Percentiles rank a stretch among this genome's conserved stretches.
Evolutionary conservation across 768 basidiomycete species (phyloP).

Genomic region (Holtermanniella nyarrowii): DNA sequence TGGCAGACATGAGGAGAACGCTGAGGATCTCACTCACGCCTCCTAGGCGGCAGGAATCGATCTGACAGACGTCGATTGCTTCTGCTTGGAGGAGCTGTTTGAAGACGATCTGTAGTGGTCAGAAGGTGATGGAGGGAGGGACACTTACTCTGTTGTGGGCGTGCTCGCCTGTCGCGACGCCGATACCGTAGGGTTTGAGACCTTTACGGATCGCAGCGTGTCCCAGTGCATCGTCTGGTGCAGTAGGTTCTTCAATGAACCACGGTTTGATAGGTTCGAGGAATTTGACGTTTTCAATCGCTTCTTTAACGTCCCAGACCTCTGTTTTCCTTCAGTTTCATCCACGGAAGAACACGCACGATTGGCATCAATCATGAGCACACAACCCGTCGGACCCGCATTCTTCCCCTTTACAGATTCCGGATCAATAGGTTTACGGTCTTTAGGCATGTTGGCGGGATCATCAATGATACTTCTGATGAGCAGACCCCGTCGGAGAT

Average conservation of each 20-base stretch:
- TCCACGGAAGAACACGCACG: conserved; percentile 44
- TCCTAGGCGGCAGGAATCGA: conserved; percentile 85
- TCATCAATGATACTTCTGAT: conserved; percentile 94
- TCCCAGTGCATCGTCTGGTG: conserved; percentile 80
- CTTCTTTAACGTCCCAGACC: conserved; percentile 65
- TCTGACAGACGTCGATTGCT: conserved; percentile 90
- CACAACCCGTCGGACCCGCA: conserved; percentile 83
- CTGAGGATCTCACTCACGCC: conserved; percentile 90
- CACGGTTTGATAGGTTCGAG: conserved; percentile 76
- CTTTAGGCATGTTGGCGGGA: conserved; percentile 64
- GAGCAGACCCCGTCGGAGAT: conserved; percentile 73
- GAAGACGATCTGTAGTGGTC: conserved; percentile 48
- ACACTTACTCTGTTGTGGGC: conserved; percentile 58
- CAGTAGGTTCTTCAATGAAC: conserved; percentile 94
- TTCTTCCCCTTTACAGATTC: conserved; percentile 72
- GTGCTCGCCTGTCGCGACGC: conserved; percentile 89
- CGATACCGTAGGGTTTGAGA: conserved; percentile 67
- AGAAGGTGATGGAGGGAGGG: neutral
- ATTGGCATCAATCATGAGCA: conserved; percentile 96
- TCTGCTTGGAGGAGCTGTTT: conserved; percentile 79
- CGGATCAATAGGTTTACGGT: conserved; percentile 52
- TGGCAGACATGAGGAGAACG: conserved; percentile 80
- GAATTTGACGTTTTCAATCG: conserved; percentile 78
- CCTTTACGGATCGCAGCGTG: conserved; percentile 51
- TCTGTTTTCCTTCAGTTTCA: conserved; percentile 11